Base-by-base conservation (phyloP, 352 stramenopile genomes). In the Lagenidium giganteum region DNA sequence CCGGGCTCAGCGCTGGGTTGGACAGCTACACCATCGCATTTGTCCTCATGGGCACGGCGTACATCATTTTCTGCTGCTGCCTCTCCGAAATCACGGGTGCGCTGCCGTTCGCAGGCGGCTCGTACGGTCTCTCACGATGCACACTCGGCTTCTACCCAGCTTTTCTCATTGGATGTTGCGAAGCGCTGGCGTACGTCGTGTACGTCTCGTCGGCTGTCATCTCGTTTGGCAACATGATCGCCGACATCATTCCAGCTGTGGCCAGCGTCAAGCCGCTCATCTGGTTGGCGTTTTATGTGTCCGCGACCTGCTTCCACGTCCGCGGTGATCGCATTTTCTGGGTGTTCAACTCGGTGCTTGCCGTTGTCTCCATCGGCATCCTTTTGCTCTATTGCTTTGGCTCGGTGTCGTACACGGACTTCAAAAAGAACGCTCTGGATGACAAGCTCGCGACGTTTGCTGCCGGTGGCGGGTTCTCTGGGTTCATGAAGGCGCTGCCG, bases 51-150 rank as follows among this genome's bases (percentile, higher is more conserved):
- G 43, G 17, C n/a, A 21, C 14, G 14, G 45, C 31, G 1, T 70
- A 70, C 34, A 11, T 63, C 28, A 40, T 47, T 12, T 37, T 64
- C 2, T 12, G 37, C 6, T 55, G 47, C 16, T 66, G 31, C 14
- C 28, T 53, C 12, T 55, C 61, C 37, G 61, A 70, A n/a, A 42
- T 63, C 28, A 42, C 42, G 16, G 51, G 56, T 22, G 48, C 45
- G 21, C 28, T 64, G n/a, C 54, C 56, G 22, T 67, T 64, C 23
- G 20, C 51, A 5, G 61, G 61, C 18, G 61, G 61, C 29, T 44
- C 42, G 6, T 67, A 64, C 36, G 61, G 45, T 3, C 31, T 67
- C 25, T 27, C 41, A 8, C 48, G 61, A 12, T 54, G 43, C 31
- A 47, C 52, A 8, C 51, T 70, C 0, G 61, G 56, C 2, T 70